phyloP scores from a whole-genome alignment of 148 eudicot species.

The Rhododendron vialii region DNA sequence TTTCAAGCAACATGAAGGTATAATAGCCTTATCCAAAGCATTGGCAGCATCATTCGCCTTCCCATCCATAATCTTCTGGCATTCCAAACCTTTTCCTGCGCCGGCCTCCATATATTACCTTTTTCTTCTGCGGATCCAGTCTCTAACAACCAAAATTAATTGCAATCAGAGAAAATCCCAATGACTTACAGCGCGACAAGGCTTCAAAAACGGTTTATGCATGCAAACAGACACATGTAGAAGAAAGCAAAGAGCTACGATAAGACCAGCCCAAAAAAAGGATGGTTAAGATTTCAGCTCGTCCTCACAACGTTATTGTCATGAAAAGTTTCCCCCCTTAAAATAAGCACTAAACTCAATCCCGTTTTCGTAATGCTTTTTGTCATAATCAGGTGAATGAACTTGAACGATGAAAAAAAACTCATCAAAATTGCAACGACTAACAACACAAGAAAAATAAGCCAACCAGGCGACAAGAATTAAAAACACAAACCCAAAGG shows the following conservation, averaged over 20 bases:
- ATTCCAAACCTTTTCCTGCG: conserved; percentile 65
- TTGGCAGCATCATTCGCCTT: conserved; percentile 45
- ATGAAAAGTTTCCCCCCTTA: neutral
- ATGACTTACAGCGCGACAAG: neutral
- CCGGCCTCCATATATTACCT: conserved; percentile 55
- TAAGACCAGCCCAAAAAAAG: neutral
- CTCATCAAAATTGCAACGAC: neutral
- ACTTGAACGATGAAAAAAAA: neutral
- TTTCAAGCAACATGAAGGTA: conserved; percentile 87
- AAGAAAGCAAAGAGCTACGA: neutral
- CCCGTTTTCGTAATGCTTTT: neutral
- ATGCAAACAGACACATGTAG: neutral
- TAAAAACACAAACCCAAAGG: neutral
- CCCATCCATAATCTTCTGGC: conserved; percentile 78
- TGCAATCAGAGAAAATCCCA: neutral
- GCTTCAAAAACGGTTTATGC: neutral
- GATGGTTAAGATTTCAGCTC: neutral
- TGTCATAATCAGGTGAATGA: neutral
- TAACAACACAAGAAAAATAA: neutral
- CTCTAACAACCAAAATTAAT: conserved; percentile 41
- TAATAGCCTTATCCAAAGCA: conserved; percentile 27
- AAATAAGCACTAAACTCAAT: neutral
- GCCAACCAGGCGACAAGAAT: neutral
- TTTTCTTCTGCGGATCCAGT: conserved; percentile 73
- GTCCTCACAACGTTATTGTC: neutral